Percentiles rank a stretch among this genome's conserved stretches.
Evolutionary conservation across 192 early-diverging fungal genomes (phyloP).

Genomic region (Coemansia sp.): DNA sequence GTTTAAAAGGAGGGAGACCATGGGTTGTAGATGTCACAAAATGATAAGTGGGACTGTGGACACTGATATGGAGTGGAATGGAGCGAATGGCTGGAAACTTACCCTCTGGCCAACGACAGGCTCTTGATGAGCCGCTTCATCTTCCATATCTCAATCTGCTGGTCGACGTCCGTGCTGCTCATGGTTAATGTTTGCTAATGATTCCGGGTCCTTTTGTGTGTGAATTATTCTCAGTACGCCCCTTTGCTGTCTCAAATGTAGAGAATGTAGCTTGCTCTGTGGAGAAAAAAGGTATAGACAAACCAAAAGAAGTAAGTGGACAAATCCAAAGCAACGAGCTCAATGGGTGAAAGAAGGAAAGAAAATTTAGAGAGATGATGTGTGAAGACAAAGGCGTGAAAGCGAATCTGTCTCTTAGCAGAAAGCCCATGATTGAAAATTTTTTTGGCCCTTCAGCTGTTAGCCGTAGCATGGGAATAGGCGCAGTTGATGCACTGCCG

Average conservation of each 20-base stretch:
- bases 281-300: conserved; percentile 1
- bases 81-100: conserved; percentile 41
- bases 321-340: not conserved
- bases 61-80: not conserved
- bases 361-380: not conserved
- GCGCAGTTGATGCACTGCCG: not conserved
- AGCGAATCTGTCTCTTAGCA: not conserved
- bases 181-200: not conserved
- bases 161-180: conserved; percentile 57
- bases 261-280: not conserved
- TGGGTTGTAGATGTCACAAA: not conserved
- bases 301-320: not conserved
- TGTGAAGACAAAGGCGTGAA: not conserved
- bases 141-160: conserved; percentile 97
- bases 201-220: not conserved
- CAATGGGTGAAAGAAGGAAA: not conserved
- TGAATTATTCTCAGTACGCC: conserved; percentile 14
- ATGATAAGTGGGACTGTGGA: not conserved
- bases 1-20: not conserved
- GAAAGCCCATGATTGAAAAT: not conserved
- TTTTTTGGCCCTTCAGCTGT: not conserved
- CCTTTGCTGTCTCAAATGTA: not conserved
- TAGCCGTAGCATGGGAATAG: not conserved
- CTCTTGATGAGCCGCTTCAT: conserved; percentile 99
- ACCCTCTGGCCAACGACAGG: conserved; percentile 88